These are phyloP conservation scores for Yamadazyma diospyri DNA, from an alignment of 1,139 yeast species.

Conservation along the genomic window DNA sequence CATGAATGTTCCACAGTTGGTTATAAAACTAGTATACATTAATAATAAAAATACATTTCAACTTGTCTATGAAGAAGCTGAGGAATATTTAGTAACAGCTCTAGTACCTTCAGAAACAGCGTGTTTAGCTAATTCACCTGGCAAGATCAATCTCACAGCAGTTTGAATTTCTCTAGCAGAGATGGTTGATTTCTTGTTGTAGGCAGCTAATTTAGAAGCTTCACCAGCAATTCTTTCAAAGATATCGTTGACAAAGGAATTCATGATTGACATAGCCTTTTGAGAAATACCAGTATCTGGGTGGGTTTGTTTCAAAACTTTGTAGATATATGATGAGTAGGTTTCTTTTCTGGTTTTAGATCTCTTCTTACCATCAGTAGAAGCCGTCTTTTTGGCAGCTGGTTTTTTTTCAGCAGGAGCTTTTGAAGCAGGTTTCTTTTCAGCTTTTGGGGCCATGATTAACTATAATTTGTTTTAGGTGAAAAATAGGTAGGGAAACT, in stretches of 20 bases:
- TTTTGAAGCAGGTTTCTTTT: slow-evolving; percentile 98
- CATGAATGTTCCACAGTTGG: slow-evolving; percentile 4
- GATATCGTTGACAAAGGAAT: slow-evolving; percentile 96
- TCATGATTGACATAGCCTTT: slow-evolving; percentile 98
- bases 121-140: slow-evolving; percentile 99
- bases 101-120: slow-evolving; percentile 99
- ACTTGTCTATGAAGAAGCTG: slow-evolving; percentile 47
- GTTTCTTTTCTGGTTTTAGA: slow-evolving; percentile 98
- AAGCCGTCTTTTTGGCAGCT: slow-evolving; percentile 90
- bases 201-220: slow-evolving; percentile 99
- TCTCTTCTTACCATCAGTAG: slow-evolving; percentile 89
- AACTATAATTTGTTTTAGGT: slow-evolving; percentile 16
- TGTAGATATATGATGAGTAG: slow-evolving; percentile 97
- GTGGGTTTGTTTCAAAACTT: slow-evolving; percentile 97
- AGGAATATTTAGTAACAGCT: slow-evolving; percentile 99
- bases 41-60: slow-evolving; percentile 10
- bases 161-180: slow-evolving; percentile 99
- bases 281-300: slow-evolving; percentile 99
- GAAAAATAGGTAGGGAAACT: slow-evolving; percentile 2
- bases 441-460: slow-evolving; percentile 94
- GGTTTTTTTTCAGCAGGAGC: slow-evolving; percentile 98
- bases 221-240: slow-evolving; percentile 95
- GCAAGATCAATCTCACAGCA: slow-evolving; percentile 97
- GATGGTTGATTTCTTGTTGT: slow-evolving; percentile 98
- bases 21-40: slow-evolving; percentile 11